Percentiles rank a stretch among this genome's conserved stretches.
Conservation (phyloP, 2,329 filamentous ascomycete genomes). For the Pleurostoma richardsiae region DNA sequence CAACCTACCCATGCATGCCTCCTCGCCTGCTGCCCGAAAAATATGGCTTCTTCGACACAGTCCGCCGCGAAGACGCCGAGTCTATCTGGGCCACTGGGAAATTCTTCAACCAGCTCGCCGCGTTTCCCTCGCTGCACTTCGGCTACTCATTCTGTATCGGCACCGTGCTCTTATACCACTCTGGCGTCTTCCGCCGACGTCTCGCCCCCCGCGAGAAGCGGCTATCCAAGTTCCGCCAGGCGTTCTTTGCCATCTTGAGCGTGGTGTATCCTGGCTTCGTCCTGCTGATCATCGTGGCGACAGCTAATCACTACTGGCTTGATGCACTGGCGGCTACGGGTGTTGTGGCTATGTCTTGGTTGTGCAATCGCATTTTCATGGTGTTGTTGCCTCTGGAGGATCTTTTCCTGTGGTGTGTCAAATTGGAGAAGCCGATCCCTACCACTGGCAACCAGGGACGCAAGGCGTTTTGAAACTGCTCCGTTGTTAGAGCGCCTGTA, state of each 20-base stretch:
- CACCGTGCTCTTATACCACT: slow-evolving; percentile 40
- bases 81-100: slow-evolving; percentile 48
- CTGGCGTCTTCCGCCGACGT: neutral
- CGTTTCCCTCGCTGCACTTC: slow-evolving; percentile 53
- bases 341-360: neutral
- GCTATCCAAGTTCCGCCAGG: neutral
- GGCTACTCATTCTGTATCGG: slow-evolving; percentile 50
- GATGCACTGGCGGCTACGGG: neutral
- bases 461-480: too few species aligned
- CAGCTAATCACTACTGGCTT: neutral
- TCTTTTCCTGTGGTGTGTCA: neutral
- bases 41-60: slow-evolving; percentile 45
- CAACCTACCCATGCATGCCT: slow-evolving; percentile 55
- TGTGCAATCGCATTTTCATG: neutral
- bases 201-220: neutral
- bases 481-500: too few species aligned
- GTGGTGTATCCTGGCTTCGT: neutral
- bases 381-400: neutral
- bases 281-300: neutral
- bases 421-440: neutral
- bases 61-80: slow-evolving; percentile 41
- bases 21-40: slow-evolving; percentile 47
- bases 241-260: neutral
- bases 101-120: slow-evolving; percentile 52
- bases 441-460: neutral